phyloP scores from a whole-genome alignment of 2,329 filamentous ascomycete species.

The Claviceps fusiformis region DNA sequence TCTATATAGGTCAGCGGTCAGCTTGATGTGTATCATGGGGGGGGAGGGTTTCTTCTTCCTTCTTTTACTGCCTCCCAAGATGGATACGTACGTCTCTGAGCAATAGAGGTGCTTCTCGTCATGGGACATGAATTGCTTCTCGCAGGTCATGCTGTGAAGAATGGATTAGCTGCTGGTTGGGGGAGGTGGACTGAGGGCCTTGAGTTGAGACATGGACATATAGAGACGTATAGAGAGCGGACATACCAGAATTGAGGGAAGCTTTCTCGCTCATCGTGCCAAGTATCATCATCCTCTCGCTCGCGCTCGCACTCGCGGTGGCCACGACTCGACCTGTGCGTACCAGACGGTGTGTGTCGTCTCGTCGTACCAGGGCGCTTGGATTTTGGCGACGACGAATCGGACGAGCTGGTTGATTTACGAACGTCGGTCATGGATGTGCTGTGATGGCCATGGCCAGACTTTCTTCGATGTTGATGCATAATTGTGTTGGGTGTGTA shows the following conservation, averaged over 20 bases:
- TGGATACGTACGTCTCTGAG: slow-evolving; percentile 42
- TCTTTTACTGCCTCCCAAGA: no score
- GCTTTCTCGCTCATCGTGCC: slow-evolving; percentile 46
- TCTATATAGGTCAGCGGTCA: slow-evolving; percentile 16
- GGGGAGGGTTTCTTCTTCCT: no score
- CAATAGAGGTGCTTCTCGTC: slow-evolving; percentile 48
- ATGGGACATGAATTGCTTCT: slow-evolving; percentile 49
- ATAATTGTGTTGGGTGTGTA: slow-evolving; percentile 19
- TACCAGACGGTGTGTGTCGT: slow-evolving; percentile 25
- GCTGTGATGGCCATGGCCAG: slow-evolving; percentile 38
- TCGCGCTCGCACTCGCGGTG: slow-evolving; percentile 38
- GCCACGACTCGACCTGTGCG: slow-evolving; percentile 36
- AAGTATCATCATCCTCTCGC: slow-evolving; percentile 30
- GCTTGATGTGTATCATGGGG: not conserved
- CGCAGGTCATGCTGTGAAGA: slow-evolving; percentile 45
- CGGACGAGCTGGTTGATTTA: slow-evolving; percentile 32
- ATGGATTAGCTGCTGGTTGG: not conserved
- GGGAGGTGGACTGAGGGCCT: not conserved
- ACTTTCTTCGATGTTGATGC: slow-evolving; percentile 45
- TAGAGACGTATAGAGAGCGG: no score
- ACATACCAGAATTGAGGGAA: slow-evolving; percentile 53
- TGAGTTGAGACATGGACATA: no score
- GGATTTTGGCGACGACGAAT: slow-evolving; percentile 28
- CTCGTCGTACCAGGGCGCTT: slow-evolving; percentile 34
- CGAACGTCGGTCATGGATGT: slow-evolving; percentile 42